A percentile compares a stretch with the other conserved stretches of the same genome.
phyloP scores from a whole-genome alignment of 1,284 basidiomycete species.

The Erythrobasidium hasegawianum region DNA sequence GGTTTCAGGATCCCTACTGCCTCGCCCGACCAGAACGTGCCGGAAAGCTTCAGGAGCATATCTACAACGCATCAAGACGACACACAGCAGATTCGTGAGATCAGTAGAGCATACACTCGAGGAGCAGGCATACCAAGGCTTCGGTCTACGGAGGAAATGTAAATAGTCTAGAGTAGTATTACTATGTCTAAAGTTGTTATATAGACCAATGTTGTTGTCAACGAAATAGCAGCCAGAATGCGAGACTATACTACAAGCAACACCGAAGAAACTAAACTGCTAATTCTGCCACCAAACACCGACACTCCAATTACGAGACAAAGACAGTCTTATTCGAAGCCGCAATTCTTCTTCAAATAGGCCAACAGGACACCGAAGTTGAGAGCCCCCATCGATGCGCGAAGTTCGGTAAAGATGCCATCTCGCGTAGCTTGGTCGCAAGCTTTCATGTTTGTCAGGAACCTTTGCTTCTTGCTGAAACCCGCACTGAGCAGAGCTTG shows the following conservation, averaged over 20 bases:
- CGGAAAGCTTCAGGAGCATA: constrained; percentile 13
- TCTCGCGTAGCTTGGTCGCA: constrained; percentile 14
- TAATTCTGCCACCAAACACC: not conserved
- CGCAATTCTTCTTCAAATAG: constrained; percentile 21
- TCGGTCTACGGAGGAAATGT: not conserved
- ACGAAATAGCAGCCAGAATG: not conserved
- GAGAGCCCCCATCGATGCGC: constrained; percentile 5
- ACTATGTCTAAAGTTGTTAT: not conserved
- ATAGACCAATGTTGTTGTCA: not conserved
- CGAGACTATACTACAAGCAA: too few relatives aligned
- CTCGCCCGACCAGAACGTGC: not conserved
- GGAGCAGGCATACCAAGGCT: constrained; percentile 22
- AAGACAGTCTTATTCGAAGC: not conserved
- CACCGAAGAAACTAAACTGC: too few relatives aligned
- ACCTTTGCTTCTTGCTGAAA: constrained; percentile 18
- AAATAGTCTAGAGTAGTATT: not conserved
- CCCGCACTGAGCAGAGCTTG: constrained; percentile 19
- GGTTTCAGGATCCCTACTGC: not conserved
- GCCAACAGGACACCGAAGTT: constrained; percentile 3
- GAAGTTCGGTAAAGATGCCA: constrained; percentile 8
- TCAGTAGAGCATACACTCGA: constrained; percentile 1
- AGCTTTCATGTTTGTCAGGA: constrained; percentile 7
- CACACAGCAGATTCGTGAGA: constrained; percentile 10
- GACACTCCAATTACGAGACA: not conserved
- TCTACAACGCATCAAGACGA: constrained; percentile 27